Evolutionary conservation across 2,329 filamentous ascomycete species (phyloP).

Genomic region (Aureobasidium namibiae): DNA sequence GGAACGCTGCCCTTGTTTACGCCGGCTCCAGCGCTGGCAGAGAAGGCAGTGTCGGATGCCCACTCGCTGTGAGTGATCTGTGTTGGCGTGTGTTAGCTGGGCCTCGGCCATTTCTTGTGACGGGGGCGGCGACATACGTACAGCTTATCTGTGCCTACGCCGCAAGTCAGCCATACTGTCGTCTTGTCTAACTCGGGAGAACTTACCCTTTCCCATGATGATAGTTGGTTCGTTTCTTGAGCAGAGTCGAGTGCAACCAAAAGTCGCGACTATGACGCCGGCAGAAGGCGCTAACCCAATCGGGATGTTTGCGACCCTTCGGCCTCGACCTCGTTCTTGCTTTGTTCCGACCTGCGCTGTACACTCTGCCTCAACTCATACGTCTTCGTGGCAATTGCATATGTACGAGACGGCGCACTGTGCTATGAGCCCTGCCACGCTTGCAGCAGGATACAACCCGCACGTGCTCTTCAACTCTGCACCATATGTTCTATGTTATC

Average conservation of each 20-base stretch:
- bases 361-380: not conserved
- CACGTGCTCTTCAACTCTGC: not conserved
- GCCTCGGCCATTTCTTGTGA: not conserved
- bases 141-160: slow-evolving; percentile 29
- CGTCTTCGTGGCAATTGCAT: not conserved
- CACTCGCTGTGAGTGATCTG: slow-evolving; percentile 96
- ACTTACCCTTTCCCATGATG: slow-evolving; percentile 21
- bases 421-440: too few species aligned
- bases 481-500: not conserved
- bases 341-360: not conserved
- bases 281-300: not conserved
- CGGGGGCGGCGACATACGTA: slow-evolving; percentile 26
- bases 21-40: slow-evolving; percentile 66
- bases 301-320: not conserved
- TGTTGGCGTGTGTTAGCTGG: not conserved
- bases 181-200: not conserved
- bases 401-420: too few species aligned
- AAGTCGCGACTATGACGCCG: not conserved
- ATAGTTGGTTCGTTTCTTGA: not conserved
- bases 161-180: not conserved
- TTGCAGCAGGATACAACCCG: not conserved
- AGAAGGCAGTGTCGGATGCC: slow-evolving; percentile 83
- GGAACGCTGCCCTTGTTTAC: slow-evolving; percentile 48
- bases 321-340: not conserved
- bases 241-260: not conserved